Evolutionary conservation across 129 eudicot genomes (phyloP).

Genomic region (Saussurea involucrata): DNA sequence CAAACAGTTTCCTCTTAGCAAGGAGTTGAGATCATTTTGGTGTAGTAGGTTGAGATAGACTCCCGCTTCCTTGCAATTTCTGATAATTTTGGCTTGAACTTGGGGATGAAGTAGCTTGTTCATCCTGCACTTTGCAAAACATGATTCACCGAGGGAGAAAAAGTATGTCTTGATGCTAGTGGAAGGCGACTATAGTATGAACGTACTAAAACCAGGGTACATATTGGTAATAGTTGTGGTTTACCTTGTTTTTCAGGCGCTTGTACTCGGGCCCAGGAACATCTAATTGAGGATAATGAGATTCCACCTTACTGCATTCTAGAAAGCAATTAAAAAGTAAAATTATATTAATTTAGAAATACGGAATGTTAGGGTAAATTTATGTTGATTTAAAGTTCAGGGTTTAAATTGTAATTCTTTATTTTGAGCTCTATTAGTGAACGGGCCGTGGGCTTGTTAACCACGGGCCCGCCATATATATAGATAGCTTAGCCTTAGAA

Average conservation of each 20-base stretch:
- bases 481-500: too few relatives aligned
- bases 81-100: slow-evolving; percentile 20
- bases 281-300: slow-evolving; percentile 72
- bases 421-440: too few relatives aligned
- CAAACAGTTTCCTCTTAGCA: slow-evolving; percentile 42
- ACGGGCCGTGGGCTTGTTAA: too few relatives aligned
- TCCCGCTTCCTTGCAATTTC: slow-evolving; percentile 38
- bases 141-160: not conserved
- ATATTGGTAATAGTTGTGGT: not conserved
- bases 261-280: slow-evolving; percentile 81
- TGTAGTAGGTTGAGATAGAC: slow-evolving; percentile 25
- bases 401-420: too few relatives aligned
- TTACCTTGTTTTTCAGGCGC: slow-evolving; percentile 64
- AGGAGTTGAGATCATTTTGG: slow-evolving; percentile 37
- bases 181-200: not conserved
- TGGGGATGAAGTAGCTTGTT: slow-evolving; percentile 26
- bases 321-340: slow-evolving; percentile 7
- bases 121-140: slow-evolving; percentile 42
- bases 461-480: too few relatives aligned
- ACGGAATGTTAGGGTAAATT: too few relatives aligned
- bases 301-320: slow-evolving; percentile 63
- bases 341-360: not conserved
- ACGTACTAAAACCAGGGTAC: not conserved
- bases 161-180: not conserved
- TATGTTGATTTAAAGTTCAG: too few relatives aligned